Evolutionary conservation across 208 protist genomes (phyloP).

Genomic region (Acanthamoeba pearcei): DNA sequence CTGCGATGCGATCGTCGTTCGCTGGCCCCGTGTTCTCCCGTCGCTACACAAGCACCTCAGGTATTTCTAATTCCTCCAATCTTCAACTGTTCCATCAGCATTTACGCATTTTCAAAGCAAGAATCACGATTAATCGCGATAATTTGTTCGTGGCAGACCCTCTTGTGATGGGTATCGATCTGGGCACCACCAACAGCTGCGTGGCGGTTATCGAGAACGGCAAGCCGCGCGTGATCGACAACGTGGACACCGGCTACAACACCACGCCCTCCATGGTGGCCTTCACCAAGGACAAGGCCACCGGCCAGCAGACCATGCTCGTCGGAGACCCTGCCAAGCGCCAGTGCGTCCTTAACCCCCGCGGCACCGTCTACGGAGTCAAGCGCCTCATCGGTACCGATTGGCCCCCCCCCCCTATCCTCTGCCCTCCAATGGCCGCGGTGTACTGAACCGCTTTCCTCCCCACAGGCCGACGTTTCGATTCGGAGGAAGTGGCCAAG

Average conservation of each 20-base stretch:
- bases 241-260: constrained; percentile 89
- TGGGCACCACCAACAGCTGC: constrained; percentile 99
- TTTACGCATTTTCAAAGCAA: too few species aligned
- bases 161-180: constrained; percentile 96
- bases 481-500: constrained; percentile 87
- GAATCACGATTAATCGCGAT: too few species aligned
- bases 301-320: constrained; percentile 89
- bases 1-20: constrained; percentile 2
- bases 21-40: background rate
- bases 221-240: constrained; percentile 89
- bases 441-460: background rate
- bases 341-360: constrained; percentile 94
- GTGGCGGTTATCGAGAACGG: constrained; percentile 91
- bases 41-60: constrained; percentile 6
- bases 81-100: too few species aligned
- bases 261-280: constrained; percentile 97
- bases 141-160: too few species aligned
- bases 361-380: constrained; percentile 96
- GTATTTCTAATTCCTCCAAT: background rate
- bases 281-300: constrained; percentile 93
- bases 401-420: background rate
- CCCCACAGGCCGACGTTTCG: constrained; percentile 76
- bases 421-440: background rate
- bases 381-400: constrained; percentile 93
- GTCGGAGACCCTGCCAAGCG: constrained; percentile 90